Base-by-base conservation (phyloP, 192 early-diverging fungal genomes). In the Allomyces macrogynus region DNA sequence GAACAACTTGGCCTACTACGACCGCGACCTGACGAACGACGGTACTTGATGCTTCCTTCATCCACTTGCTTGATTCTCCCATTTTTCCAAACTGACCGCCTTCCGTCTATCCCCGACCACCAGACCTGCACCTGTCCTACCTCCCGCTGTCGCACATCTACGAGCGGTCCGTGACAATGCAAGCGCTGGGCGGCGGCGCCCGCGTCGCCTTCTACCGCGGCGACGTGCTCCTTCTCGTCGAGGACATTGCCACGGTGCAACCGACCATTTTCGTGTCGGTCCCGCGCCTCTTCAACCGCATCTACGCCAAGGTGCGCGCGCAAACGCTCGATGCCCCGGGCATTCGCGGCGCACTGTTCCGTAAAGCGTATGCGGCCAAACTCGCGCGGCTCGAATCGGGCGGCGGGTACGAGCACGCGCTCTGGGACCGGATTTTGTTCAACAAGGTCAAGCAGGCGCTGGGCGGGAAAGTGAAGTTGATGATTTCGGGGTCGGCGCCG, bases 391-490 rank as follows among this genome's bases (percentile, higher is more conserved):
- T 91, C 11, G 69, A 80, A 18, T 70, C 77, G 5, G 74, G 75
- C 27, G 87, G 88, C 43, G 74, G 80, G 8, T 65, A 83, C 63
- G 83, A 77, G 10, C 89, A 94, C 70, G 74, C 85, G 67, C 67
- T 96, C 23, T 96, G 92, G 92, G 93, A 96, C 72, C 80, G 84
- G 24, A 70, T 96, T 11, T 72, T 96, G 10, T 96, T 96, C 73
- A 78, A 78, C 75, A 92, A 95, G 70, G 76, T 93, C 65, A 83
- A 85, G 62, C 77, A 78, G 49, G 66, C 85, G 60, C 77, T 94
- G 16, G 94, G 94, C 62, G 94, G 87, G n/a, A 70, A 76, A 60
- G 76, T 89, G 5, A 73, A 77, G 64, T 68, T 79, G 43, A 81
- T 86, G 49, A 63, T 86, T 61, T 84, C 84, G 0, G 87, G 86